A percentile compares a stretch with the other conserved stretches of the same genome.
Evolutionary conservation across 352 stramenopile species (phyloP).

Genomic region (Peronosclerospora sorghi): DNA sequence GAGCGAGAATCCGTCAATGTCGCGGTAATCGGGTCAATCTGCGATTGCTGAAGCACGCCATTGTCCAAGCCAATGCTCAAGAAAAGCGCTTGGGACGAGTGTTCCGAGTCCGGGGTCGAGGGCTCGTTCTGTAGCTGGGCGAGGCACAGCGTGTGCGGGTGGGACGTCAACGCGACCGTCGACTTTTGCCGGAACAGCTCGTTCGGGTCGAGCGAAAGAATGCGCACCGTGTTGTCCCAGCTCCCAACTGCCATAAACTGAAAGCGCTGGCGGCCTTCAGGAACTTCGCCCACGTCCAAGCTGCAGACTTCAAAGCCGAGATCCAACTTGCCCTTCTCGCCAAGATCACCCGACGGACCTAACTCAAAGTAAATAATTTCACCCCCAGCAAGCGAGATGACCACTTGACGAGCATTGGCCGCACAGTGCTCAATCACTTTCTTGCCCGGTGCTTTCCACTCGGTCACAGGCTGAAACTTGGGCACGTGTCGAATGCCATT

Average conservation of each 20-base stretch:
- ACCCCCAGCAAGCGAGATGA: slow-evolving; percentile 93
- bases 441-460: slow-evolving; percentile 96
- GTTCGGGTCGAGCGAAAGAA: slow-evolving; percentile 92
- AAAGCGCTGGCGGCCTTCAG: slow-evolving; percentile 87
- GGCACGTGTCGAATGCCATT: slow-evolving; percentile 94
- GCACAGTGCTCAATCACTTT: slow-evolving; percentile 95
- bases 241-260: slow-evolving; percentile 95
- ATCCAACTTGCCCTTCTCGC: slow-evolving; percentile 90
- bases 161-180: slow-evolving; percentile 68
- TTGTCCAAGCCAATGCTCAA: slow-evolving; percentile 90
- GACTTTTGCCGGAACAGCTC: slow-evolving; percentile 84
- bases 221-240: slow-evolving; percentile 85
- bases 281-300: slow-evolving; percentile 94
- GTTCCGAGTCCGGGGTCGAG: slow-evolving; percentile 35
- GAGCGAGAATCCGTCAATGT: slow-evolving; percentile 83
- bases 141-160: slow-evolving; percentile 75
- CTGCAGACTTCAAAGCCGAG: slow-evolving; percentile 95
- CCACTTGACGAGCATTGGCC: slow-evolving; percentile 94
- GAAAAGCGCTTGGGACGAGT: slow-evolving; percentile 57
- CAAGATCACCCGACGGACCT: slow-evolving; percentile 85
- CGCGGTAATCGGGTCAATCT: slow-evolving; percentile 82
- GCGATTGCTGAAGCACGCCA: slow-evolving; percentile 89
- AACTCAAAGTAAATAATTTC: slow-evolving; percentile 99
- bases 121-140: slow-evolving; percentile 70
- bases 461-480: slow-evolving; percentile 87